A percentile compares a stretch with the other conserved stretches of the same genome.
Conservation (phyloP, 331 rosid genomes). For the Cydonia oblonga region DNA sequence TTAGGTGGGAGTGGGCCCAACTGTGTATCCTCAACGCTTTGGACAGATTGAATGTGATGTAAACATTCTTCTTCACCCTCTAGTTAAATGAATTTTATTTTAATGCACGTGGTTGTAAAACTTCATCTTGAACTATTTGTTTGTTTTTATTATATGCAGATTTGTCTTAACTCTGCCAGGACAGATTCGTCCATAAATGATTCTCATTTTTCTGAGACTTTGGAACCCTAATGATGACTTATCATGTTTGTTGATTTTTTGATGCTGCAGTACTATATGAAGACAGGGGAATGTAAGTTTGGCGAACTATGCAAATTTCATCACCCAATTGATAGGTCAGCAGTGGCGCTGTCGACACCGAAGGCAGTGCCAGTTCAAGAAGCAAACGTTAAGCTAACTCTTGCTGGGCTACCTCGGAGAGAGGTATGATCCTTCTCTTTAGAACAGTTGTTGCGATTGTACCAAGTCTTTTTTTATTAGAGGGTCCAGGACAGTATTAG, state of each 20-base stretch:
- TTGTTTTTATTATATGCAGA: not conserved
- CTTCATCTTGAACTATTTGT: too few relatives aligned
- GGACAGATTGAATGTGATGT: constrained; percentile 93
- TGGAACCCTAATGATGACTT: not conserved
- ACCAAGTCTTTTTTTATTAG: not conserved
- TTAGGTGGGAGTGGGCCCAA: constrained; percentile 52
- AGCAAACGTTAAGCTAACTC: constrained; percentile 58
- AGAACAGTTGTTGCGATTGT: not conserved
- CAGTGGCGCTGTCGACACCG: constrained; percentile 22
- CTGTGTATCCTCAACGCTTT: constrained; percentile 74
- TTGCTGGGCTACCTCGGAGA: constrained; percentile 91
- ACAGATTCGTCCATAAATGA: not conserved
- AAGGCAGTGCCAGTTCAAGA: constrained; percentile 27
- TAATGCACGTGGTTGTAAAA: not conserved
- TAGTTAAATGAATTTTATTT: not conserved
- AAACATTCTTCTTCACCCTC: constrained; percentile 8
- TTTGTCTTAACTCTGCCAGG: not conserved
- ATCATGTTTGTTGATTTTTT: not conserved
- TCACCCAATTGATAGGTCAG: constrained; percentile 84
- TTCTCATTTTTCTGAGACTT: not conserved
- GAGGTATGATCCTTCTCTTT: constrained; percentile 44
- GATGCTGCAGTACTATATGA: constrained; percentile 69
- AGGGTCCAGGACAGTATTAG: too few relatives aligned
- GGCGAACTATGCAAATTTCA: constrained; percentile 81
- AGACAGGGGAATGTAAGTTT: constrained; percentile 80